Evolutionary conservation across 2,329 filamentous ascomycete genomes (phyloP), one percentile per base, ranked within the genome.

Genomic region (Xylariaceae sp.): DNA sequence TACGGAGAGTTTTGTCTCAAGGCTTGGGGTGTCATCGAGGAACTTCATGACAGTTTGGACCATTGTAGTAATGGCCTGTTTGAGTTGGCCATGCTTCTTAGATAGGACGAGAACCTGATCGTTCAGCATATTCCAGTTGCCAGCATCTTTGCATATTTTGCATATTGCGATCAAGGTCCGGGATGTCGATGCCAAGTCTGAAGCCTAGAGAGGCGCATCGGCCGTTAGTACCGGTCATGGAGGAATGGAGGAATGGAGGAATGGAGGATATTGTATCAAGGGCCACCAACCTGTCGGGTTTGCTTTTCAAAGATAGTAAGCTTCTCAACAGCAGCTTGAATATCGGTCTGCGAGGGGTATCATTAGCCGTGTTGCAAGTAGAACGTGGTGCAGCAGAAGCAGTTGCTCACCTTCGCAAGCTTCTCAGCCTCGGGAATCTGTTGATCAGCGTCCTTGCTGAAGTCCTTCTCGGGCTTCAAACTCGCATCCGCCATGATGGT

Each of bases 51-150:
- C 91, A 45, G 86, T 87, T 79, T 99, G 94, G 57, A 99, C 92
- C 94, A 99, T 99, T 79, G 92, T 94, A 66, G 94, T 97, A 67
- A 92, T 94, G 68, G 94, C 94, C 75, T 97, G 94, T 76, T 99
- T 99, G 70, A 99, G 91, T 78, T 99, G 94, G 66, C 92, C 89
- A 88, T 99, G 94, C 79, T 99, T 99, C 85, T 99, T 99, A 62
- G 94, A 97, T 54, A 99, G 80, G 61, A 96, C 80, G 66, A 96
- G 80, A 59, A 96, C 89, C 76, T 99, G 94, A 76, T 99, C 94
- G 71, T 96, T 97, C 75, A 99, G 82, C 67, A 96, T 77, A 71
- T 84, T 86, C 94, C 94, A 99, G 72, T 99, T 91, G 63, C 87
- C 87, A 18, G 88, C 85, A 72, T 95, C 81, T 75, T 96, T 97